A percentile compares a stretch with the other conserved stretches of the same genome.
phyloP scores from a whole-genome alignment of 305 asterid species.

The Fraxinus paxiana region DNA sequence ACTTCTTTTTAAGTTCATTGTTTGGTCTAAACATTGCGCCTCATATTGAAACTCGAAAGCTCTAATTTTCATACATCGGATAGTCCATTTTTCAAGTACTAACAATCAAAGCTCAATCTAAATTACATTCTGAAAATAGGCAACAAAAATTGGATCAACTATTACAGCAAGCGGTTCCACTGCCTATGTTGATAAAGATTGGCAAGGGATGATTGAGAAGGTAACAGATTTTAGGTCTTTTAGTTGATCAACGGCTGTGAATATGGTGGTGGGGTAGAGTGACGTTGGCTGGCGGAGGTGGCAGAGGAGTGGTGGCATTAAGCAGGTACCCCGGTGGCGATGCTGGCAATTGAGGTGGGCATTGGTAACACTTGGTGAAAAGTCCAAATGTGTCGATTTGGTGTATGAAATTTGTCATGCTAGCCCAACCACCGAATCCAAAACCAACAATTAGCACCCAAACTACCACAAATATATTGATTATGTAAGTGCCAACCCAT shows the following conservation, averaged over 20 bases:
- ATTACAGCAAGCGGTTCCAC: neutral
- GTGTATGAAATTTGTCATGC: conserved; percentile 58
- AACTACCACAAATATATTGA: conserved; percentile 53
- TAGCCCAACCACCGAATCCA: conserved; percentile 87
- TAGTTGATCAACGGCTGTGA: conserved; percentile 19
- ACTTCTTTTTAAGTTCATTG: neutral
- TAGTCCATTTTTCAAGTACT: neutral
- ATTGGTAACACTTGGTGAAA: conserved; percentile 78
- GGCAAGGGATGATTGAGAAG: neutral
- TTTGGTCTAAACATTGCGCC: neutral
- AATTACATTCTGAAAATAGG: neutral
- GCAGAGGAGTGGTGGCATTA: conserved; percentile 41
- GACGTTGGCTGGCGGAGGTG: conserved; percentile 29
- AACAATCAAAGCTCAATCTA: conserved; percentile 2
- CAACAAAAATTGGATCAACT: neutral
- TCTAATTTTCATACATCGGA: neutral
- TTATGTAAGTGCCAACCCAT: conserved; percentile 56
- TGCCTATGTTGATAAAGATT: neutral
- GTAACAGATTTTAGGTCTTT: neutral
- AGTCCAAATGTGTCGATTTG: conserved; percentile 78
- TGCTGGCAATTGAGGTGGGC: conserved; percentile 43
- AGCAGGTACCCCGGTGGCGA: conserved; percentile 21
- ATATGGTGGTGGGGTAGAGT: conserved; percentile 31
- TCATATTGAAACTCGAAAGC: neutral
- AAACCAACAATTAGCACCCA: conserved; percentile 75